phyloP scores from a whole-genome alignment of 306 rosid genomes.

The Cyamopsis tetragonoloba region DNA sequence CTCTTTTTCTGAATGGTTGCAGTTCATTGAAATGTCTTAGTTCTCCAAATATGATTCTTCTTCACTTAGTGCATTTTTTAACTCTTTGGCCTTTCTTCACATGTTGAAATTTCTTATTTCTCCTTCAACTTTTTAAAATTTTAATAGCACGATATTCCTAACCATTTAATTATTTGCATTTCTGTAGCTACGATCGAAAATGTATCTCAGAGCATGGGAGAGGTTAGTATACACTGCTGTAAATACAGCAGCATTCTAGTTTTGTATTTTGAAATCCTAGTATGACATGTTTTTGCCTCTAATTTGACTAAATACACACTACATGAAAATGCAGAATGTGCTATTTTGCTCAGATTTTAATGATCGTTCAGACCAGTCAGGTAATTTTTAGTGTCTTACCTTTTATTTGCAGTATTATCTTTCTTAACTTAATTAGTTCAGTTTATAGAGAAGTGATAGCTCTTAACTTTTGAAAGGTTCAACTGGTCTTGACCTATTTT shows the following conservation, averaged over 20 bases:
- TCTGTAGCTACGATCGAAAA: slow-evolving; percentile 54
- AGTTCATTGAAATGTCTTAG: neutral
- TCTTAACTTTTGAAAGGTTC: neutral
- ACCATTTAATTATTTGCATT: slow-evolving; percentile 23
- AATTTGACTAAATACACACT: slow-evolving; percentile 20
- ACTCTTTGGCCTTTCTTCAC: neutral
- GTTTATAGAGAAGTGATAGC: neutral
- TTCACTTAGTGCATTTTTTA: neutral
- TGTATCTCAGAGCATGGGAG: slow-evolving; percentile 48
- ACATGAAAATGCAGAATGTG: slow-evolving; percentile 52
- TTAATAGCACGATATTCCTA: neutral
- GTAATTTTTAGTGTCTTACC: slow-evolving; percentile 33
- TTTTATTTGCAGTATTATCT: neutral
- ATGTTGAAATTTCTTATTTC: neutral
- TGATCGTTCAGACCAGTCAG: slow-evolving; percentile 58
- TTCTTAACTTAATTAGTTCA: slow-evolving; percentile 1
- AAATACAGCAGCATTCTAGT: slow-evolving; percentile 9
- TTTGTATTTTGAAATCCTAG: neutral
- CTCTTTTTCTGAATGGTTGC: slow-evolving; percentile 13
- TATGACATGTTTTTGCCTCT: neutral
- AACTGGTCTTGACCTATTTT: neutral
- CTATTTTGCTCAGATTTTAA: slow-evolving; percentile 60
- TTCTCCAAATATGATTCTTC: neutral
- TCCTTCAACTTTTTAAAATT: neutral
- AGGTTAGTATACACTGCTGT: slow-evolving; percentile 44